Percentiles rank a stretch among this genome's conserved stretches.
Conservation (phyloP, 139 green algal genomes). For the Chlorella sp. region DNA sequence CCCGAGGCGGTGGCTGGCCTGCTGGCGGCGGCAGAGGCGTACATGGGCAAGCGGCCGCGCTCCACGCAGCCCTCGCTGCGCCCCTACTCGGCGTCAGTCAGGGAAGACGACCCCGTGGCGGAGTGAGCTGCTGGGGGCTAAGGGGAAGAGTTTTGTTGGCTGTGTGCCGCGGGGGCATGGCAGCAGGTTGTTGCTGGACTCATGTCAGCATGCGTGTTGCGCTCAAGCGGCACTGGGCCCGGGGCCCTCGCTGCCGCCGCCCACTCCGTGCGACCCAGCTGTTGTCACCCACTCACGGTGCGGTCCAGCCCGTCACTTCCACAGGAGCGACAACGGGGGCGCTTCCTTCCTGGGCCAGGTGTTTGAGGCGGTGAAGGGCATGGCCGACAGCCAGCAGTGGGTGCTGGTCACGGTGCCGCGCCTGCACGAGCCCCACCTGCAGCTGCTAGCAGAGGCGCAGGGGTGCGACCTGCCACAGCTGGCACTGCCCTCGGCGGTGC, state of each 20-base stretch:
- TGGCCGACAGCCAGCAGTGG: constrained; percentile 46
- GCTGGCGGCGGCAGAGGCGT: constrained; percentile 50
- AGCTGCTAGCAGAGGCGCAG: constrained; percentile 39
- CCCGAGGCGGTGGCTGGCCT: constrained; percentile 42
- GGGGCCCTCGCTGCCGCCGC: too few species aligned
- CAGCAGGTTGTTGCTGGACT: too few species aligned
- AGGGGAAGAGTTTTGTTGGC: not conserved
- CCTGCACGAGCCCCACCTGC: constrained; percentile 43
- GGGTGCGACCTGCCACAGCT: constrained; percentile 45
- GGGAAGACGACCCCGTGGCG: constrained; percentile 42
- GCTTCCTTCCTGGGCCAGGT: constrained; percentile 73
- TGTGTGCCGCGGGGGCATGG: not conserved
- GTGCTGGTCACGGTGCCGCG: constrained; percentile 50
- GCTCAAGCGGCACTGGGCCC: too few species aligned
- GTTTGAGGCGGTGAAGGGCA: constrained; percentile 55
- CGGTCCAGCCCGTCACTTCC: not conserved
- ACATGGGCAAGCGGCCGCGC: constrained; percentile 62
- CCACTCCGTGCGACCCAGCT: too few species aligned
- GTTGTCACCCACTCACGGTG: too few species aligned
- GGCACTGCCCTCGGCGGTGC: constrained; percentile 26
- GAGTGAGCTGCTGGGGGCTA: constrained; percentile 17
- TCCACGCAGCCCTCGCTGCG: constrained; percentile 43
- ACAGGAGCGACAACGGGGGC: constrained; percentile 76
- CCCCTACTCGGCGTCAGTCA: constrained; percentile 53
- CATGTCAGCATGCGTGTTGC: not conserved